phyloP scores from a whole-genome alignment of 2,329 filamentous ascomycete genomes.

The Aspergillus melleus region DNA sequence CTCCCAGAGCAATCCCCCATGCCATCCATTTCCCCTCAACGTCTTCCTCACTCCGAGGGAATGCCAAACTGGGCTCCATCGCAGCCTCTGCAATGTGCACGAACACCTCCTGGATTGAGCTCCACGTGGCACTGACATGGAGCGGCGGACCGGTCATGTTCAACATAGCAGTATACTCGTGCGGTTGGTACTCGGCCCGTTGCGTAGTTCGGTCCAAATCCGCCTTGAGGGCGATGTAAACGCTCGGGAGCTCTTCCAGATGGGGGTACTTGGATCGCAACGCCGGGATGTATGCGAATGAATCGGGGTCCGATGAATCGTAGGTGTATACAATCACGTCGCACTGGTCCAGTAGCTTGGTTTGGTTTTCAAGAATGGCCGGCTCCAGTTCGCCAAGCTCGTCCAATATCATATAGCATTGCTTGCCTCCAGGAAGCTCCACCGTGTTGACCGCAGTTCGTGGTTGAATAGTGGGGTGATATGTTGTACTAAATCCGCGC shows the following conservation, averaged over 20 bases:
- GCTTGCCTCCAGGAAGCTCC: constrained; percentile 90
- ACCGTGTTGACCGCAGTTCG: constrained; percentile 94
- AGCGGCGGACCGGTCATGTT: constrained; percentile 83
- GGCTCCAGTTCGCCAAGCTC: constrained; percentile 95
- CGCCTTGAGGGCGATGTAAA: constrained; percentile 92
- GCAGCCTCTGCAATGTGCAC: constrained; percentile 88
- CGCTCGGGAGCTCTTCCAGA: constrained; percentile 82
- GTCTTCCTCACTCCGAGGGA: constrained; percentile 87
- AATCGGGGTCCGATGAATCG: constrained; percentile 95
- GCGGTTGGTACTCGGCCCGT: constrained; percentile 83
- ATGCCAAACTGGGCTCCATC: constrained; percentile 82
- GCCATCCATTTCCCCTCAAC: constrained; percentile 74
- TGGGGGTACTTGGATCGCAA: constrained; percentile 77
- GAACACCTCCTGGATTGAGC: constrained; percentile 90
- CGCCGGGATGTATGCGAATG: constrained; percentile 85
- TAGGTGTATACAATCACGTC: constrained; percentile 95
- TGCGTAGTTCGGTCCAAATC: constrained; percentile 98
- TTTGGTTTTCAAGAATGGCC: constrained; percentile 87
- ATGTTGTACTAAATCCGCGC: constrained; percentile 77
- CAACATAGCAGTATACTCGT: constrained; percentile 80
- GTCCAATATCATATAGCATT: constrained; percentile 93
- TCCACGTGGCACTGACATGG: constrained; percentile 94
- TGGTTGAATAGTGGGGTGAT: constrained; percentile 93
- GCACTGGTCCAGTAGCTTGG: constrained; percentile 80
- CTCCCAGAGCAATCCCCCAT: constrained; percentile 81